phyloP scores from a whole-genome alignment of 1,284 basidiomycete genomes.

The Leccinum solheimii region DNA sequence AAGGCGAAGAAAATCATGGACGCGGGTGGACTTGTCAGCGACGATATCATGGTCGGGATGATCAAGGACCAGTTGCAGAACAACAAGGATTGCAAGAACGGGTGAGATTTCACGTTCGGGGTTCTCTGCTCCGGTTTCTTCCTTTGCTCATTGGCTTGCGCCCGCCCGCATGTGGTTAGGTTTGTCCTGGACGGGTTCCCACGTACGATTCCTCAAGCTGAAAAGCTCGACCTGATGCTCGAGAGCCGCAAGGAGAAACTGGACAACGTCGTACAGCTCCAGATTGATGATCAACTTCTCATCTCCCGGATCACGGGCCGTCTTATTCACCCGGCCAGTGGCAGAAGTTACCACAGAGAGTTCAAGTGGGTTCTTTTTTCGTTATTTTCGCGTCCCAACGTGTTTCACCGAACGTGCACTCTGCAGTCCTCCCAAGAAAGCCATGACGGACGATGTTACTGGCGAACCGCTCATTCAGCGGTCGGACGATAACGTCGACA shows the following conservation, averaged over 20 bases:
- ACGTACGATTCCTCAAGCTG: slow-evolving; percentile 95
- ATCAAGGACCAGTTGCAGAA: slow-evolving; percentile 95
- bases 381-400: background rate
- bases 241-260: slow-evolving; percentile 79
- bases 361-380: slow-evolving; percentile 71
- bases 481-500: slow-evolving; percentile 92
- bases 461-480: slow-evolving; percentile 95
- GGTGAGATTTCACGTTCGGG: slow-evolving; percentile 57
- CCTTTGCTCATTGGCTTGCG: background rate
- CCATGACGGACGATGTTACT: slow-evolving; percentile 90
- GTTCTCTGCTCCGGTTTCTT: background rate
- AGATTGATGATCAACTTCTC: slow-evolving; percentile 92
- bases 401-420: slow-evolving; percentile 5
- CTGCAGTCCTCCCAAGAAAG: slow-evolving; percentile 90
- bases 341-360: slow-evolving; percentile 92
- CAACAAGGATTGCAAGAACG: slow-evolving; percentile 91
- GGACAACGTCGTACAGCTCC: slow-evolving; percentile 89
- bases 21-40: slow-evolving; percentile 87
- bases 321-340: slow-evolving; percentile 87
- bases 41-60: slow-evolving; percentile 98
- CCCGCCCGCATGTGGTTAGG: slow-evolving; percentile 42
- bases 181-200: slow-evolving; percentile 99
- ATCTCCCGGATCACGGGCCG: slow-evolving; percentile 98
- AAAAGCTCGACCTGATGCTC: slow-evolving; percentile 96
- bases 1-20: slow-evolving; percentile 99